Base-by-base conservation (phyloP, 768 basidiomycete species). In the Daedaleopsis sinensis region DNA sequence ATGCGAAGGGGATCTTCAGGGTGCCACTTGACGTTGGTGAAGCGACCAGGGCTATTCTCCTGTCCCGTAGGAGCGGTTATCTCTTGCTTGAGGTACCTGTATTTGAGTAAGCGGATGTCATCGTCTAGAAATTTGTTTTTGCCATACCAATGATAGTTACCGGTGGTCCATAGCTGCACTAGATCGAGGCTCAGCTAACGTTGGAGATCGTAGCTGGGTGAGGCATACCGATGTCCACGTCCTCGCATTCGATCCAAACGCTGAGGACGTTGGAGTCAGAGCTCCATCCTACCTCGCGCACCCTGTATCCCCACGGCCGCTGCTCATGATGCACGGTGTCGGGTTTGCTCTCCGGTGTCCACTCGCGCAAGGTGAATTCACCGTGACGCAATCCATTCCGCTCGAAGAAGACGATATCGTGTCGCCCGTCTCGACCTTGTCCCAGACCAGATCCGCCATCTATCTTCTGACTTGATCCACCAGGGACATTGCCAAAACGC, bases 321-420 rank as follows among this genome's bases (percentile, higher is more conserved):
- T 76, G 75, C 19, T 71, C 72, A 13, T 70, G 72, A 15, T 70
- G 72, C 23, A 66, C 63, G 49, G 62, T 58, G 16, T 55, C 68
- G 23, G 57, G 68, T 36, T 62, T 53, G 49, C 58, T 69, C 18
- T 27, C 58, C 1, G 38, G 46, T 60, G 38, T 69, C 58, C n/a
- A 65, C 44, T 81, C 77, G 43, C 82, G 69, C 58, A 98, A 71
- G 38, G 79, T 81, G 72, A 97, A 98, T 57, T 97, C 94, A 5
- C 94, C 93, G 68, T 97, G 92, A 61, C 95, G 77, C 61, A 99
- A 74, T 1, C 97, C 97, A 73, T 99, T 99, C 66, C 94, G 80
- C 77, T 99, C 97, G 61, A 96, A 95, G 76, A 98, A 96, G 0
- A 98, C 86, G 8, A 98, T 79, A 66, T 96, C 93, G 68, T 96